phyloP scores from a whole-genome alignment of 345 rosid genomes.

The Lepidium aucheri region DNA sequence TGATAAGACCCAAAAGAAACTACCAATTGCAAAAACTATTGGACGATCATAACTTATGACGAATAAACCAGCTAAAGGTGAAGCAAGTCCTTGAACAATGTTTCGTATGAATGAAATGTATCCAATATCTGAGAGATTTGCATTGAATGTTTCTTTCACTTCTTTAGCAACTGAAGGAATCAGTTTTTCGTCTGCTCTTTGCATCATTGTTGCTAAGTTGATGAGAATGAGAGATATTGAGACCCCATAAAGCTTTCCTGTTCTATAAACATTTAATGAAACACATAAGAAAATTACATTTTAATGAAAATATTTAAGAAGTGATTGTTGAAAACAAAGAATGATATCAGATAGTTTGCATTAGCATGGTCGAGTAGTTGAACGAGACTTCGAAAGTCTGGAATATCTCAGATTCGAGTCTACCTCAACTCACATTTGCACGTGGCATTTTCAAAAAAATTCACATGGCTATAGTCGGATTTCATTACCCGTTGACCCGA shows the following conservation, averaged over 20 bases:
- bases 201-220: slow-evolving; percentile 85
- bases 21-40: slow-evolving; percentile 62
- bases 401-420: too few relatives aligned
- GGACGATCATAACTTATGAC: slow-evolving; percentile 70
- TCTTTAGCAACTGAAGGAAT: slow-evolving; percentile 79
- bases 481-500: too few relatives aligned
- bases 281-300: neutral
- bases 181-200: slow-evolving; percentile 87
- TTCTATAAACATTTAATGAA: slow-evolving; percentile 31
- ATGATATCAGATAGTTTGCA: neutral
- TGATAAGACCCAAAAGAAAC: slow-evolving; percentile 74
- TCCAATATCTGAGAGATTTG: slow-evolving; percentile 71
- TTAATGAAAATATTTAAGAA: neutral
- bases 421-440: too few relatives aligned
- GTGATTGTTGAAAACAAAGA: neutral
- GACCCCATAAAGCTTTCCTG: slow-evolving; percentile 55
- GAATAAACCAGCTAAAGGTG: slow-evolving; percentile 74
- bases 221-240: slow-evolving; percentile 70
- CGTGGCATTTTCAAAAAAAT: too few relatives aligned
- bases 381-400: too few relatives aligned
- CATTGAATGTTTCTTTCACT: slow-evolving; percentile 76
- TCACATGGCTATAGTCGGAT: too few relatives aligned
- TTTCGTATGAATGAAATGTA: slow-evolving; percentile 76
- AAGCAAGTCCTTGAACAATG: slow-evolving; percentile 71
- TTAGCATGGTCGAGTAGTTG: too few relatives aligned